Evolutionary conservation across 2,329 filamentous ascomycete species (phyloP).

Genomic region (Aureobasidium sp.): DNA sequence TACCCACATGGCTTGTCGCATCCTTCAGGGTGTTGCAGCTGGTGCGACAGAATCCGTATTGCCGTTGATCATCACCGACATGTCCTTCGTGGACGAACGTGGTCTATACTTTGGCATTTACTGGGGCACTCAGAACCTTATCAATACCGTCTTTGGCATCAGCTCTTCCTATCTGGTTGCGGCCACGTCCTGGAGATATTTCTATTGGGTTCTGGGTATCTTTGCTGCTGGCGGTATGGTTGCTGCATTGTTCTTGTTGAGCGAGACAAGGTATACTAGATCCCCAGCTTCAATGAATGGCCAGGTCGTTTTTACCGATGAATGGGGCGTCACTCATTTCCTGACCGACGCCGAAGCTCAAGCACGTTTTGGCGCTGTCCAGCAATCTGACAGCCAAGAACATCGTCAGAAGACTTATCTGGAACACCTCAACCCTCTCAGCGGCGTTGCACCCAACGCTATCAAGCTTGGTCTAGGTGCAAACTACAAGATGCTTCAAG

Average conservation of each 20-base stretch:
- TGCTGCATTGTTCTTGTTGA: slow-evolving; percentile 32
- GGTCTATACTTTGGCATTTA: slow-evolving; percentile 33
- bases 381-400: slow-evolving; percentile 3
- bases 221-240: slow-evolving; percentile 31
- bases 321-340: slow-evolving; percentile 33
- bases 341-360: slow-evolving; percentile 28
- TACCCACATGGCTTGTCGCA: slow-evolving; percentile 33
- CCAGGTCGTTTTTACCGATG: slow-evolving; percentile 32
- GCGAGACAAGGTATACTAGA: slow-evolving; percentile 37
- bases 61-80: slow-evolving; percentile 34
- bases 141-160: slow-evolving; percentile 30
- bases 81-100: slow-evolving; percentile 36
- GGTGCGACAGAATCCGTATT: slow-evolving; percentile 36
- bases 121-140: slow-evolving; percentile 34
- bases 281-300: slow-evolving; percentile 30
- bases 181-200: slow-evolving; percentile 35
- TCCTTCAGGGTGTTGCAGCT: slow-evolving; percentile 31
- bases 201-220: slow-evolving; percentile 36
- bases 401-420: slow-evolving; percentile 15
- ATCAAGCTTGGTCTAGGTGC: slow-evolving; percentile 17
- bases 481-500: slow-evolving; percentile 28
- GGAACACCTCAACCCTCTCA: slow-evolving; percentile 18
- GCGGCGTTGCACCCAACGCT: slow-evolving; percentile 16
- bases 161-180: slow-evolving; percentile 32
- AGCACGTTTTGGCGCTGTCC: slow-evolving; percentile 16